A percentile compares a stretch with the other conserved stretches of the same genome.
phyloP scores from a whole-genome alignment of 257 asterid species.

The Plectranthus barbatus region DNA sequence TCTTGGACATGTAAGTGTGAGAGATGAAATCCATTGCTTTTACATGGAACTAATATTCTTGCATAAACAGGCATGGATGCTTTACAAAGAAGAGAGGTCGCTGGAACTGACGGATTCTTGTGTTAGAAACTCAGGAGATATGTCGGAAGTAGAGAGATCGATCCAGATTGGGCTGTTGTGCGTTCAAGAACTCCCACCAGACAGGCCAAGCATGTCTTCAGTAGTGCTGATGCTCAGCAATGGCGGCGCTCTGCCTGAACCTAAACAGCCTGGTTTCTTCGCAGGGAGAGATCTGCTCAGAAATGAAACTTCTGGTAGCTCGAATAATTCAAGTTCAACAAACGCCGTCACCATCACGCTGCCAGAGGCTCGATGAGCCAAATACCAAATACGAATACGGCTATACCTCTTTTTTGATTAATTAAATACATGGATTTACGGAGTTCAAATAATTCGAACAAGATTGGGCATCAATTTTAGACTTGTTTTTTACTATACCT shows the following conservation, averaged over 20 bases:
- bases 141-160: neutral
- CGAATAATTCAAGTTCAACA: neutral
- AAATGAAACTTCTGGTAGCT: neutral
- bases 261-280: constrained; percentile 8
- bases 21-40: no score
- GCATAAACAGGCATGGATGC: constrained; percentile 3
- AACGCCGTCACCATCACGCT: neutral
- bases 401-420: no score
- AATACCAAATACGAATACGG: no score
- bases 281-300: neutral
- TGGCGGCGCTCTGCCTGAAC: neutral
- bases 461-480: no score
- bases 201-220: constrained; percentile 2
- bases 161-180: neutral
- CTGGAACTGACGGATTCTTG: neutral
- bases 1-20: constrained; percentile 28
- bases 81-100: neutral
- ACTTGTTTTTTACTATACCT: no score
- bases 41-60: no score
- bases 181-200: neutral
- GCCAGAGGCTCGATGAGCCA: neutral
- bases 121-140: neutral
- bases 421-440: no score
- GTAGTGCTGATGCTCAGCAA: neutral
- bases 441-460: no score